phyloP scores from a whole-genome alignment of 2,329 filamentous ascomycete species.

The Coniella lustricola region DNA sequence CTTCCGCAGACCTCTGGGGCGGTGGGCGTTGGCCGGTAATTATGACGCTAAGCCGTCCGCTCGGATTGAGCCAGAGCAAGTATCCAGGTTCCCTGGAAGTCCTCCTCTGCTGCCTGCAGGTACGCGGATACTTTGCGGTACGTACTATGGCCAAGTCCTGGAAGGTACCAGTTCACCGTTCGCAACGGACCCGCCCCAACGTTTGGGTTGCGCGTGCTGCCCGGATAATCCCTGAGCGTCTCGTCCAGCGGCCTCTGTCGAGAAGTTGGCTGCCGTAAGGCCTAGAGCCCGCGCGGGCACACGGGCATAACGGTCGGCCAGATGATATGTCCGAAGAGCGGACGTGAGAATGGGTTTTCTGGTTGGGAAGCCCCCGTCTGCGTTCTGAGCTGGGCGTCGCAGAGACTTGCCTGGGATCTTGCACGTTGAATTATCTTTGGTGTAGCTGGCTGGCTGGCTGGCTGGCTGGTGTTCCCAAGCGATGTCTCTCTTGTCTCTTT shows the following conservation, averaged over 20 bases:
- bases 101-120: too few species aligned
- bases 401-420: background rate
- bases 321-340: slow-evolving; percentile 3
- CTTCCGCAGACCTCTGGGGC: background rate
- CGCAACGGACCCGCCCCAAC: slow-evolving; percentile 5
- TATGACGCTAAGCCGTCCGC: slow-evolving; percentile 7
- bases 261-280: background rate
- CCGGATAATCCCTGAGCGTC: too few species aligned
- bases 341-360: background rate
- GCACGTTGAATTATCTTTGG: too few species aligned
- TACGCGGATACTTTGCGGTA: too few species aligned
- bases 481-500: too few species aligned
- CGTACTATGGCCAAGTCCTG: slow-evolving; percentile 2
- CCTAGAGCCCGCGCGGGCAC: background rate
- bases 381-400: background rate
- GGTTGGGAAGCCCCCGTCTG: too few species aligned
- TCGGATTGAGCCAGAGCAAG: too few species aligned
- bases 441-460: too few species aligned
- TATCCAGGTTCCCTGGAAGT: too few species aligned
- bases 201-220: background rate
- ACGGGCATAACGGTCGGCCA: slow-evolving; percentile 5
- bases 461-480: too few species aligned
- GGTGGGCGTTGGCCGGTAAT: slow-evolving; percentile 3
- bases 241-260: too few species aligned
- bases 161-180: too few species aligned